Base-by-base conservation (phyloP, 2,329 filamentous ascomycete species). In the Diplodia intermedia region DNA sequence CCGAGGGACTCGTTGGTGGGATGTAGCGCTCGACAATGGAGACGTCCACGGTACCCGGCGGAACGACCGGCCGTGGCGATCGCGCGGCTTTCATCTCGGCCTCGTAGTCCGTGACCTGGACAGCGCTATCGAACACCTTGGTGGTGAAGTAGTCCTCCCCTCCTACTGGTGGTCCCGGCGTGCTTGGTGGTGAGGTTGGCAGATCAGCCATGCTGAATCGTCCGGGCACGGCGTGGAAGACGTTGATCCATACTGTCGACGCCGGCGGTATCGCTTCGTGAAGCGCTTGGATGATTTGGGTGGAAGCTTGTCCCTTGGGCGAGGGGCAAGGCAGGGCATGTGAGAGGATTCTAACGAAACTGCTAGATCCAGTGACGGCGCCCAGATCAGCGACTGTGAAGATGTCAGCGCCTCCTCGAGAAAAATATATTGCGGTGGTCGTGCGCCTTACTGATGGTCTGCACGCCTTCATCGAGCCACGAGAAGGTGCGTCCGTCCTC, bases 1-100 rank as follows among this genome's bases (percentile, higher is more conserved):
- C 88, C 71, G 86, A 82, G 0, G 79, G 73, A 26, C 84, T 87
- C 0, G 86, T 83, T 2, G 88, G 88, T 20, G 88, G 88, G n/a
- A 90, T 86, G 75, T 88, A 90, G 47, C 88, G 85, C 76, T 90
- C 88, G 4, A 90, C 82, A 14, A 89, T 81, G 1, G 87, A 86
- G 50, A 89, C 79, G 66, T 89, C 83, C 69, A 89, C 86, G 61
- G 84, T 87, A 20, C 82, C 83, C 0, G 87, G 88, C 6, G 86
- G 85, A 1, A 89, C 87, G 53, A 89, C 83, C 2, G 86, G 86
- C 67, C 83, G 80, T 12, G 86, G 86, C 14, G 83, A 84, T 53
- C 84, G 81, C 4, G 84, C 75, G 20, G 83, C 80, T 55, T 80
- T 81, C 6, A 82, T 81, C 69, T 86, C 83, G 69, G 86, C 82